Evolutionary conservation across 2,329 filamentous ascomycete species (phyloP), one percentile per base, ranked within the genome.

Genomic region (Neocatenulostroma microsporum): DNA sequence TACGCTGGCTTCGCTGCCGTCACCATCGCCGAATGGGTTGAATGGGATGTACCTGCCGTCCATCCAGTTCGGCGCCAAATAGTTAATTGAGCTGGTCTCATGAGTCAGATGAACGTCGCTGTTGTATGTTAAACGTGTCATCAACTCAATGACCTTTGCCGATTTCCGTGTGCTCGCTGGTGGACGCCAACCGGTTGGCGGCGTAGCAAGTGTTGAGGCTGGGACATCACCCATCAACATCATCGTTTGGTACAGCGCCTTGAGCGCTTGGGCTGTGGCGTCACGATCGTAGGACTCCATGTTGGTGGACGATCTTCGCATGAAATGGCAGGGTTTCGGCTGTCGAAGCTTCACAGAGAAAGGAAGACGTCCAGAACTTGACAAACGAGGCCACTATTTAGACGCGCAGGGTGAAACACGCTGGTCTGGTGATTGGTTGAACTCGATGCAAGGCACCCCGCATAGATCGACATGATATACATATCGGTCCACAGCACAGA

Each of bases 251-350:
- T 28, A 28, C 10, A 28, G 26, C 13, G 13, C 9, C 26, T 9
- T 28, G 10, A 28, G n/a, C 15, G 26, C 26, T 28, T 28, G 10
- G n/a, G 15, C 26, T 11, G 15, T 14, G 15, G 6, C n/a, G 15
- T 28, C n/a, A 28, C 26, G 26, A 28, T 28, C n/a, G 26, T 28
- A 28, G 26, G 26, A 7, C 26, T 11, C 26, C 23, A 25, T 25
- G n/a, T n/a, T n/a, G n/a, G n/a, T n/a, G n/a, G n/a, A n/a, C n/a
- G n/a, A n/a, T n/a, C n/a, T n/a, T n/a, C n/a, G n/a, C n/a, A n/a
- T n/a, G n/a, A n/a, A n/a, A n/a, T n/a, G n/a, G n/a, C n/a, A n/a
- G n/a, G n/a, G n/a, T n/a, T n/a, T n/a, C n/a, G n/a, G n/a, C n/a
- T n/a, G n/a, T n/a, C n/a, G n/a, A n/a, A n/a, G n/a, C n/a, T n/a